Conservation (phyloP, 257 asterid species). For the Capsicum baccatum region DNA sequence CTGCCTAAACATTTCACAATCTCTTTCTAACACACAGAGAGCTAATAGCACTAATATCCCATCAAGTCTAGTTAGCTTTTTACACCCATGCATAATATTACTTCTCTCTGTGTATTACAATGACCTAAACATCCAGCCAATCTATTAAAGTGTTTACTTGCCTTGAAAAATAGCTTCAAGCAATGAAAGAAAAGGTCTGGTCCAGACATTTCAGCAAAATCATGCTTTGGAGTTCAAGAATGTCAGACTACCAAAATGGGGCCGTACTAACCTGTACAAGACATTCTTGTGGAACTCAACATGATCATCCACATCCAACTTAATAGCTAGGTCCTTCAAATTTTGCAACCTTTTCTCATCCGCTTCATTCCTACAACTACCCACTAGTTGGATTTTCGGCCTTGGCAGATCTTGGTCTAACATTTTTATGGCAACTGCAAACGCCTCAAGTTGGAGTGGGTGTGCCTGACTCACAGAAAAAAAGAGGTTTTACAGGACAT, state of each 20-base stretch:
- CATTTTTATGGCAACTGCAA: conserved; percentile 62
- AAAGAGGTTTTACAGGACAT: conserved; percentile 37
- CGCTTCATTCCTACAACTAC: conserved; percentile 96
- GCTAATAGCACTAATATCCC: background rate
- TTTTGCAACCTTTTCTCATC: conserved; percentile 87
- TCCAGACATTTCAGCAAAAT: background rate
- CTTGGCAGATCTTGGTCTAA: conserved; percentile 61
- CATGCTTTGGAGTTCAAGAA: background rate
- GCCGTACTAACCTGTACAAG: conserved; percentile 63
- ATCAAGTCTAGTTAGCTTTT: background rate
- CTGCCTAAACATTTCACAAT: conserved; percentile 13
- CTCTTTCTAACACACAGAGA: background rate
- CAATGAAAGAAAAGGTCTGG: conserved; percentile 9
- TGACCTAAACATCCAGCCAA: background rate
- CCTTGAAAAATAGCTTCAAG: background rate
- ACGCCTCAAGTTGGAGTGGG: conserved; percentile 90
- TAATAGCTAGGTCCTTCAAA: conserved; percentile 70
- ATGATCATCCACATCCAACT: conserved; percentile 67
- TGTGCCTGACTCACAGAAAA: conserved; percentile 65
- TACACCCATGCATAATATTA: background rate
- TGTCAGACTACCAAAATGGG: conserved; percentile 1
- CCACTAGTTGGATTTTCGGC: conserved; percentile 87
- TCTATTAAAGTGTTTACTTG: background rate
- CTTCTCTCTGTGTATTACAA: conserved; percentile 6
- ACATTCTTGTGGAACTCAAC: conserved; percentile 94